Evolutionary conservation across 176 grass and related monocot genomes (phyloP).

Genomic region (Avena sativa): DNA sequence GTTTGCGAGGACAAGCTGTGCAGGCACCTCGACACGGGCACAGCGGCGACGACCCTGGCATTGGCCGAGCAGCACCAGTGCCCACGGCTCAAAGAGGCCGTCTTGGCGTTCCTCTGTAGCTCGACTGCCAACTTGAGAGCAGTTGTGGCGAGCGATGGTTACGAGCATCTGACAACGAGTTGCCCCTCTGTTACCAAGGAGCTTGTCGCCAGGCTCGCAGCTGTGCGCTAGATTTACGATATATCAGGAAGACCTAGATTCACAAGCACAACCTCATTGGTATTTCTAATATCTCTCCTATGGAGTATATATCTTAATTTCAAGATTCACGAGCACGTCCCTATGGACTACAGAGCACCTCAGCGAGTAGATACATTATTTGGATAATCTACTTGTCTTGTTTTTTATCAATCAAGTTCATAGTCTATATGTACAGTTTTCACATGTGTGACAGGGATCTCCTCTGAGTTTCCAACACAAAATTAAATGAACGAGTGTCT

Average conservation of each 20-base stretch:
- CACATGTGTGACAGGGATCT: not conserved
- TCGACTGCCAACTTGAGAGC: conserved; percentile 22
- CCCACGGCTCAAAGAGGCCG: conserved; percentile 6
- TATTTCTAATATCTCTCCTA: not conserved
- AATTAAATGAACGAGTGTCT: not conserved
- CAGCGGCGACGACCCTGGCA: not conserved
- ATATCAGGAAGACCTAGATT: not conserved
- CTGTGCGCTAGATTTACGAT: not conserved
- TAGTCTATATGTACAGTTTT: not conserved
- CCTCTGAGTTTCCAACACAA: not conserved
- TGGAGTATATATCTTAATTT: not conserved
- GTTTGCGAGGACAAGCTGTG: conserved; percentile 32
- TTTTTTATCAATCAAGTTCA: not conserved
- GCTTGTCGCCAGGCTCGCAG: not conserved
- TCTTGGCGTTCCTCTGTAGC: not conserved
- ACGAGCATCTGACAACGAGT: not conserved
- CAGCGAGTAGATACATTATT: no score
- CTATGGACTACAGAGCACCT: not conserved
- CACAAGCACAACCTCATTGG: no score
- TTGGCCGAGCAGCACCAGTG: conserved; percentile 8
- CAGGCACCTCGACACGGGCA: not conserved
- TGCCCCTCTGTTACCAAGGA: conserved; percentile 21
- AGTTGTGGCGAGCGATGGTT: conserved; percentile 9
- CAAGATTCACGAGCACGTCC: not conserved
- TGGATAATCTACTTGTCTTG: not conserved